These are phyloP conservation scores for Lolium rigidum DNA, from an alignment of 176 grass and related monocot species.

Conservation along the genomic window DNA sequence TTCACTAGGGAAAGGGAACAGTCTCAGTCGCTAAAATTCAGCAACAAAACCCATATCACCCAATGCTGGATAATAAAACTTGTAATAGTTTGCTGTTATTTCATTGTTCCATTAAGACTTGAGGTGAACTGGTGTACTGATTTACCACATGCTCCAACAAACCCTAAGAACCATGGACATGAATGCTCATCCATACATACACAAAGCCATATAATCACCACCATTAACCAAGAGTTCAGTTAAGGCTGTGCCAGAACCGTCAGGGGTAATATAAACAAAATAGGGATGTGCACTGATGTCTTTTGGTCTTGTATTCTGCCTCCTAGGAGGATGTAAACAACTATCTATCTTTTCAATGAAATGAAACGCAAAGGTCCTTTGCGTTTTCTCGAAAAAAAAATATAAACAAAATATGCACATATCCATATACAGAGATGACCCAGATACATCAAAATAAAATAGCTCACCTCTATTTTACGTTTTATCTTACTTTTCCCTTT, in stretches of 20 bases:
- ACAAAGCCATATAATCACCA: background rate
- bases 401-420: background rate
- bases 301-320: too few relatives aligned
- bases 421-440: background rate
- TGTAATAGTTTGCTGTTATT: slow-evolving; percentile 5
- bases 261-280: slow-evolving; percentile 23
- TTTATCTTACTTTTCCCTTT: slow-evolving; percentile 76
- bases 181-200: background rate
- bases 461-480: slow-evolving; percentile 85
- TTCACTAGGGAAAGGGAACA: background rate
- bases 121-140: slow-evolving; percentile 3
- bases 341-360: too few relatives aligned
- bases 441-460: background rate
- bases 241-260: background rate
- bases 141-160: slow-evolving; percentile 7
- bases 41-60: background rate
- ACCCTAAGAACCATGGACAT: background rate
- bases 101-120: background rate
- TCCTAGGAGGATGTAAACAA: too few relatives aligned
- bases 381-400: too few relatives aligned
- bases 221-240: slow-evolving; percentile 5
- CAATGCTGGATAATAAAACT: slow-evolving; percentile 18
- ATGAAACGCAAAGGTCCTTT: too few relatives aligned
- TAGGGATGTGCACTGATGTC: too few relatives aligned
- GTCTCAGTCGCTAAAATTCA: slow-evolving; percentile 7